A percentile compares a stretch with the other conserved stretches of the same genome.
phyloP scores from a whole-genome alignment of 768 basidiomycete genomes.

The Boletellus sp. region DNA sequence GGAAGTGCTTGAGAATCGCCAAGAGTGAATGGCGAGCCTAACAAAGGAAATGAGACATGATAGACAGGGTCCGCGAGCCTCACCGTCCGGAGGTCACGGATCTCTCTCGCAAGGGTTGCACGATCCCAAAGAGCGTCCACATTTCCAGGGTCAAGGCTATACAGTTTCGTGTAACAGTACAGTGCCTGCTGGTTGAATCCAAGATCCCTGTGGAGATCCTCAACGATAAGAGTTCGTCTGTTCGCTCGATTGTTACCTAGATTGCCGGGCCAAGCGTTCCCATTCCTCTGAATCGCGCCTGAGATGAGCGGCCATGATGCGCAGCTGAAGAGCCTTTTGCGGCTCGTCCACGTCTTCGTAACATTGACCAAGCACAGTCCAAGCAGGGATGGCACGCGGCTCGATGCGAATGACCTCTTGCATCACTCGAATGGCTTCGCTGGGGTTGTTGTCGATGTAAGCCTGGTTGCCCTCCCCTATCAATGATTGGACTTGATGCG shows the following conservation, averaged over 20 bases:
- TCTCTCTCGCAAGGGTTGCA: conserved; percentile 73
- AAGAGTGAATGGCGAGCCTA: conserved; percentile 29
- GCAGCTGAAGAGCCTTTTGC: conserved; percentile 72
- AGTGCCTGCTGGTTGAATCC: conserved; percentile 82
- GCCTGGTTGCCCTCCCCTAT: conserved; percentile 87
- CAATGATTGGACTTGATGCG: conserved; percentile 66
- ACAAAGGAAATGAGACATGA: not conserved
- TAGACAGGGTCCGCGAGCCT: conserved; percentile 13
- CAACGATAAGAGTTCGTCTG: conserved; percentile 60
- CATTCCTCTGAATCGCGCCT: conserved; percentile 82
- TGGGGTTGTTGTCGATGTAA: conserved; percentile 67
- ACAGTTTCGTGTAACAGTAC: conserved; percentile 86
- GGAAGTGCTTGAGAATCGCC: conserved; percentile 25
- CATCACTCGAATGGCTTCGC: conserved; percentile 73
- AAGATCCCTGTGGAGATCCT: conserved; percentile 54
- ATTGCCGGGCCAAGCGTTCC: conserved; percentile 74
- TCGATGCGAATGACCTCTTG: conserved; percentile 94
- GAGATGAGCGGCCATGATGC: conserved; percentile 90
- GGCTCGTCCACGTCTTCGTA: conserved; percentile 68
- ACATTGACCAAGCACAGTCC: conserved; percentile 85
- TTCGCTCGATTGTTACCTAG: conserved; percentile 49
- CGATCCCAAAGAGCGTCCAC: conserved; percentile 88
- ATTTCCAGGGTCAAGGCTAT: conserved; percentile 75
- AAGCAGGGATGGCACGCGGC: conserved; percentile 76
- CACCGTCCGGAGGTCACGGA: conserved; percentile 67